Percentiles rank a stretch among this genome's conserved stretches.
These are phyloP conservation scores for Notholithocarpus densiflorus DNA, from an alignment of 306 rosid genomes.

Conservation along the genomic window DNA sequence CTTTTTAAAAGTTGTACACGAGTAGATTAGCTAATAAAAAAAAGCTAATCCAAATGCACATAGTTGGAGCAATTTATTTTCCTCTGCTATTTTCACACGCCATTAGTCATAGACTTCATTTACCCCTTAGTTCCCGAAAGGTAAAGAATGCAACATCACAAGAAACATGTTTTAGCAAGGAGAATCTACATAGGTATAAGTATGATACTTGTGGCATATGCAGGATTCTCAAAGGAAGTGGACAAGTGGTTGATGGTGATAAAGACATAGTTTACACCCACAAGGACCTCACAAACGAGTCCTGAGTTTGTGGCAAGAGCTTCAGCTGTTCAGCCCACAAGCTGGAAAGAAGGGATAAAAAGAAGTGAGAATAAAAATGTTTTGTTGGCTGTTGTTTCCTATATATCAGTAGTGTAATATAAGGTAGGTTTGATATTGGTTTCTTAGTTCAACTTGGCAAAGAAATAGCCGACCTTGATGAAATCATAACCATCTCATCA, in stretches of 20 bases:
- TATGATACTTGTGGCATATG: background rate
- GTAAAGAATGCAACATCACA: background rate
- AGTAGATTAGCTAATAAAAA: no score
- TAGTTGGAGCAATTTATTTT: background rate
- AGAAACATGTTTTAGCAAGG: background rate
- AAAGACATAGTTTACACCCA: conserved; percentile 64
- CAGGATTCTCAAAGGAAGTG: conserved; percentile 93
- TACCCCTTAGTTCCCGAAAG: background rate
- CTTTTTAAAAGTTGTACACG: no score
- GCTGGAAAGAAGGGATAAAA: conserved; percentile 1
- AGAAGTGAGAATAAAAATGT: background rate
- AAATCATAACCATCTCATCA: background rate
- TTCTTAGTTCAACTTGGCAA: background rate
- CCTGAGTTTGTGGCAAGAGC: conserved; percentile 2
- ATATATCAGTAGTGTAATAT: background rate
- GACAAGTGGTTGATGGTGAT: conserved; percentile 88
- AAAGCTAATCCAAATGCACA: no score
- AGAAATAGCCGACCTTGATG: background rate
- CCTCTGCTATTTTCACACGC: background rate
- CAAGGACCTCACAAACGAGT: conserved; percentile 58
- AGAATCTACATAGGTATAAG: background rate
- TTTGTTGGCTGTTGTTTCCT: background rate
- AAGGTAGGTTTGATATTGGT: background rate
- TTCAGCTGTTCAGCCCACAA: conserved; percentile 7
- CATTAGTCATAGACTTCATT: background rate